A percentile compares a stretch with the other conserved stretches of the same genome.
phyloP scores from a whole-genome alignment of 306 rosid genomes.

The Sesbania bispinosa region DNA sequence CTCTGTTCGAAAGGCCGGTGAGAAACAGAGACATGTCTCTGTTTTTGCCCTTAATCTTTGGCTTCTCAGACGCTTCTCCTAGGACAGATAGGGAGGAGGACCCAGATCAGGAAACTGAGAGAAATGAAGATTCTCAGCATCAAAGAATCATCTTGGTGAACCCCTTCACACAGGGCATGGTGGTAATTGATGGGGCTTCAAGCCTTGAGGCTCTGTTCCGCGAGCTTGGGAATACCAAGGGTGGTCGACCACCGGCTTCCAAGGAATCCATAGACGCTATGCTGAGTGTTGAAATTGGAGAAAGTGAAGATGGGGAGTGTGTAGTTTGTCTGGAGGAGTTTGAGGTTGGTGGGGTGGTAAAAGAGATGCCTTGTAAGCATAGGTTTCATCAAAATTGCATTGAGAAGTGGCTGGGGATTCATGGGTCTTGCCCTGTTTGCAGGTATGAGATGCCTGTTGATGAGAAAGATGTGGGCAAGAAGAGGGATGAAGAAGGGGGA shows the following conservation, averaged over 20 bases:
- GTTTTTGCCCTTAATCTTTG: conserved; percentile 56
- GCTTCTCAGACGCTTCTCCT: conserved; percentile 30
- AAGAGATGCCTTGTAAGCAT: conserved; percentile 78
- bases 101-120: conserved; percentile 20
- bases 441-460: conserved; percentile 70
- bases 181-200: conserved; percentile 56
- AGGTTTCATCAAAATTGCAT: conserved; percentile 60
- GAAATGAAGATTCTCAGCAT: not conserved
- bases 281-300: conserved; percentile 37
- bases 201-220: conserved; percentile 50
- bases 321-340: conserved; percentile 73
- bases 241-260: conserved; percentile 72
- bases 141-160: conserved; percentile 59
- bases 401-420: conserved; percentile 74
- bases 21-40: conserved; percentile 49
- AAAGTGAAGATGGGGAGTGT: conserved; percentile 47
- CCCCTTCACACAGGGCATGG: conserved; percentile 53
- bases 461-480: conserved; percentile 46
- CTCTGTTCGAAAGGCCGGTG: conserved; percentile 41
- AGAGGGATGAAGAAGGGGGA: conserved; percentile 29
- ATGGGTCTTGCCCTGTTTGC: conserved; percentile 84
- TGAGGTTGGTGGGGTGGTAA: conserved; percentile 45
- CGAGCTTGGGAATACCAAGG: conserved; percentile 29
- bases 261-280: conserved; percentile 66
- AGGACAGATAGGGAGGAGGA: not conserved